phyloP scores from a whole-genome alignment of 208 protist species.

The Angomonas desouzai region DNA sequence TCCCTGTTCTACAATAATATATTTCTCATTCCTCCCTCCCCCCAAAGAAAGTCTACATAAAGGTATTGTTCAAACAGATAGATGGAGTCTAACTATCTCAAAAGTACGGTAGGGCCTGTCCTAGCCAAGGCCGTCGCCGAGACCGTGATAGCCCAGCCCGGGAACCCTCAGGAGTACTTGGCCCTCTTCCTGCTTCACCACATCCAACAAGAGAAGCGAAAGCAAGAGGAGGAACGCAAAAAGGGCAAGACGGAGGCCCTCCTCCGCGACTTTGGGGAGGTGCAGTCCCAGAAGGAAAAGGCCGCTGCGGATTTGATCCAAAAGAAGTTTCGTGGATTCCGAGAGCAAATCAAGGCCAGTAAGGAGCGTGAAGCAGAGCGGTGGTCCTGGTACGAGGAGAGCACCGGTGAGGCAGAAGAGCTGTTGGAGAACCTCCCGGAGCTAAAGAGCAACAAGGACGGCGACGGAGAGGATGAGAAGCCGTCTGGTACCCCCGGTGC shows the following conservation, averaged over 20 bases:
- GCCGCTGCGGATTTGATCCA: conserved; percentile 69
- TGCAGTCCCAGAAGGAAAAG: conserved; percentile 58
- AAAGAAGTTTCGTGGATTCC: conserved; percentile 51
- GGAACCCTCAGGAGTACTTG: conserved; percentile 89
- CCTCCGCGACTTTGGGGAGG: conserved; percentile 49
- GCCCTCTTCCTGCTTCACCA: conserved; percentile 84
- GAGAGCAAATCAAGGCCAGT: conserved; percentile 21
- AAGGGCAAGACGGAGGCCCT: conserved; percentile 39
- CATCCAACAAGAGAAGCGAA: conserved; percentile 72
- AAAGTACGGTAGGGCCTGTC: conserved; percentile 70
- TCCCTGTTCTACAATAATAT: background rate
- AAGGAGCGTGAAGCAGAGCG: conserved; percentile 50
- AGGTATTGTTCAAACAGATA: too few species aligned
- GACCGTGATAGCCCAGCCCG: conserved; percentile 80
- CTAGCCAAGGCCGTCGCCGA: conserved; percentile 89
- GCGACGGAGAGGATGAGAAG: conserved; percentile 13
- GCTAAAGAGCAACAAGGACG: conserved; percentile 15
- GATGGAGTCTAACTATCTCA: conserved; percentile 89
- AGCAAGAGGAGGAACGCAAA: conserved; percentile 19
- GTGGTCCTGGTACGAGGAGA: conserved; percentile 46
- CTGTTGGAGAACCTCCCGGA: conserved; percentile 44
- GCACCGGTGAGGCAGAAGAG: conserved; percentile 62
- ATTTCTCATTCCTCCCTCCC: too few species aligned
- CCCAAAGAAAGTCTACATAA: too few species aligned
- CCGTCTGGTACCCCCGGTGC: conserved; percentile 15